phyloP scores from a whole-genome alignment of 2,329 filamentous ascomycete species.

The Diaporthe batatas region DNA sequence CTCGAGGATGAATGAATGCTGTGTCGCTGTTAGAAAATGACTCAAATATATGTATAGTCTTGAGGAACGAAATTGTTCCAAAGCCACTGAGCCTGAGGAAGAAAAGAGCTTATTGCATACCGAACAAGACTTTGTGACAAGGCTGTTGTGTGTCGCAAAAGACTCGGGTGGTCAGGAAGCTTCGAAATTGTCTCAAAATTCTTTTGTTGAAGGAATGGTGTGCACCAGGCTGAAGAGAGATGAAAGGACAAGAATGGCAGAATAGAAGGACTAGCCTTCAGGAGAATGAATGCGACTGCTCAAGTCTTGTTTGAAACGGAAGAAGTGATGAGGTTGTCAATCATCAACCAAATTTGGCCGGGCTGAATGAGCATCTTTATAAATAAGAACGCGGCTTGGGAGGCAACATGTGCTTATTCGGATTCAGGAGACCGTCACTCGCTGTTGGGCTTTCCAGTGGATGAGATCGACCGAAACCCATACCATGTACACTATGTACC shows the following conservation, averaged over 20 bases:
- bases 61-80: background rate
- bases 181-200: constrained; percentile 47
- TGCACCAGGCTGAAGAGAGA: constrained; percentile 58
- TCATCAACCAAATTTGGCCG: too few species aligned
- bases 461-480: constrained; percentile 43
- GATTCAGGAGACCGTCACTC: background rate
- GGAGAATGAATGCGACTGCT: constrained; percentile 54
- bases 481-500: constrained; percentile 28
- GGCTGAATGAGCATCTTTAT: constrained; percentile 43
- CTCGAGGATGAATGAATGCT: constrained; percentile 44
- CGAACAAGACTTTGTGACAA: constrained; percentile 35
- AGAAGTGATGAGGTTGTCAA: constrained; percentile 49
- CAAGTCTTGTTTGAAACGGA: constrained; percentile 48
- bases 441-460: constrained; percentile 9
- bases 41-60: constrained; percentile 11
- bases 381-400: constrained; percentile 40
- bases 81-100: background rate
- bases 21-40: constrained; percentile 29
- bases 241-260: constrained; percentile 46
- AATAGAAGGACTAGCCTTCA: constrained; percentile 53
- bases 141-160: constrained; percentile 34
- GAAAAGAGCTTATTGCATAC: constrained; percentile 17
- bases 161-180: constrained; percentile 39
- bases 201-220: constrained; percentile 50
- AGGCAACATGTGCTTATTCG: constrained; percentile 27